Percentiles rank a stretch among this genome's conserved stretches.
phyloP scores from a whole-genome alignment of 2,329 filamentous ascomycete species.

The Cyphellophora europaea region DNA sequence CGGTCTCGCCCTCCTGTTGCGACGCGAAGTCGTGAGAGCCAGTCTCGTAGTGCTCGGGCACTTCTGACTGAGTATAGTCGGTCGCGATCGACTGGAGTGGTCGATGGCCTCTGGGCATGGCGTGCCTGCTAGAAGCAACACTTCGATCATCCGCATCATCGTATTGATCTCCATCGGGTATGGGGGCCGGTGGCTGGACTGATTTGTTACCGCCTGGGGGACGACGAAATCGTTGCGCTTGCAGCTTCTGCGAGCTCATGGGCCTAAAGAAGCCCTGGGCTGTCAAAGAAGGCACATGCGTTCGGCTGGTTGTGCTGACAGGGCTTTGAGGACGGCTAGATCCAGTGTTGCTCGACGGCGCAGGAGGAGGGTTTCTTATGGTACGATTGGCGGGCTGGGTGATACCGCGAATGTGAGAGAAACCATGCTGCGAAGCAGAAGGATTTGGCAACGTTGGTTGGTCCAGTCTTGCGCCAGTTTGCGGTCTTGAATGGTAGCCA shows the following conservation, averaged over 20 bases:
- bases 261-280: conserved; percentile 90
- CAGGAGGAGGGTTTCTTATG: conserved; percentile 9
- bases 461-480: conserved; percentile 7
- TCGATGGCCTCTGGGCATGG: conserved; percentile 34
- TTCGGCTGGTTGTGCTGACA: conserved; percentile 63
- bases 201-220: conserved; percentile 30
- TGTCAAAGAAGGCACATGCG: conserved; percentile 81
- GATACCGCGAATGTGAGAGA: conserved; percentile 16
- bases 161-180: conserved; percentile 35
- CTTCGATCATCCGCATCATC: conserved; percentile 46
- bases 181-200: conserved; percentile 17
- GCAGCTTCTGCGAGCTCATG: conserved; percentile 91
- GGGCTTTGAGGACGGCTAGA: conserved; percentile 43
- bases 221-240: conserved; percentile 69
- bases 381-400: conserved; percentile 16
- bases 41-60: conserved; percentile 46
- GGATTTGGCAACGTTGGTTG: conserved; percentile 14
- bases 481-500: conserved; percentile 16
- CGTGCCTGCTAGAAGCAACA: conserved; percentile 43
- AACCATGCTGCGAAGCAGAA: conserved; percentile 15
- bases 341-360: conserved; percentile 34
- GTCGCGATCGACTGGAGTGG: conserved; percentile 68
- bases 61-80: conserved; percentile 66
- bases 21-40: conserved; percentile 11
- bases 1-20: conserved; percentile 10